A percentile compares a stretch with the other conserved stretches of the same genome.
Evolutionary conservation across 768 basidiomycete genomes (phyloP).

Genomic region (Mycena kentingensis): DNA sequence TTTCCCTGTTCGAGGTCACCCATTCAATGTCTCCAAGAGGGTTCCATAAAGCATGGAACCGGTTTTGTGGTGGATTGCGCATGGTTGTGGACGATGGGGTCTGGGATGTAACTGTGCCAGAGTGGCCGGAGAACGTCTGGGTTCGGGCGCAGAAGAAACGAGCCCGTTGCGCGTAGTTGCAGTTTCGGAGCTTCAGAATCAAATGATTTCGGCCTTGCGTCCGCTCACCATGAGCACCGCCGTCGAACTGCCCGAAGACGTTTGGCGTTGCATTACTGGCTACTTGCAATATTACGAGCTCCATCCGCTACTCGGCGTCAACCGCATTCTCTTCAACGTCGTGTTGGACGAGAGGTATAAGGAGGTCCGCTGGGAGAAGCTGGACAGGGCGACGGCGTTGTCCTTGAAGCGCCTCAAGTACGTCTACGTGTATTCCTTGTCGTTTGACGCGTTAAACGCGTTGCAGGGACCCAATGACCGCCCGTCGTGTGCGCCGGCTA

Average conservation of each 20-base stretch:
- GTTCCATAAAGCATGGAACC: too few relatives aligned
- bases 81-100: too few relatives aligned
- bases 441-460: neutral
- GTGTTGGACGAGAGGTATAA: constrained; percentile 33
- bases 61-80: too few relatives aligned
- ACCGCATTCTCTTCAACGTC: constrained; percentile 35
- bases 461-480: constrained; percentile 35
- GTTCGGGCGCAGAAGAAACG: too few relatives aligned
- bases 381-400: constrained; percentile 31
- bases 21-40: too few relatives aligned
- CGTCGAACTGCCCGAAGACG: constrained; percentile 30
- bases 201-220: too few relatives aligned
- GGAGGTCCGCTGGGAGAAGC: constrained; percentile 34
- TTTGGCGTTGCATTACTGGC: constrained; percentile 35
- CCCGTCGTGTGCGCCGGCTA: constrained; percentile 35
- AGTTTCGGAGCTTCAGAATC: too few relatives aligned
- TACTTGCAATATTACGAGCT: constrained; percentile 20
- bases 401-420: constrained; percentile 35
- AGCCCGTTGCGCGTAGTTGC: too few relatives aligned
- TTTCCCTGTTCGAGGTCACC: too few relatives aligned
- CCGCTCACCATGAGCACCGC: too few relatives aligned
- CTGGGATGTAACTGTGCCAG: too few relatives aligned
- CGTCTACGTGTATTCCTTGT: constrained; percentile 5
- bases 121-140: too few relatives aligned
- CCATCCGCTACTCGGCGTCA: constrained; percentile 32